Evolutionary conservation across 345 rosid species (phyloP).

Genomic region (Alliaria petiolata): DNA sequence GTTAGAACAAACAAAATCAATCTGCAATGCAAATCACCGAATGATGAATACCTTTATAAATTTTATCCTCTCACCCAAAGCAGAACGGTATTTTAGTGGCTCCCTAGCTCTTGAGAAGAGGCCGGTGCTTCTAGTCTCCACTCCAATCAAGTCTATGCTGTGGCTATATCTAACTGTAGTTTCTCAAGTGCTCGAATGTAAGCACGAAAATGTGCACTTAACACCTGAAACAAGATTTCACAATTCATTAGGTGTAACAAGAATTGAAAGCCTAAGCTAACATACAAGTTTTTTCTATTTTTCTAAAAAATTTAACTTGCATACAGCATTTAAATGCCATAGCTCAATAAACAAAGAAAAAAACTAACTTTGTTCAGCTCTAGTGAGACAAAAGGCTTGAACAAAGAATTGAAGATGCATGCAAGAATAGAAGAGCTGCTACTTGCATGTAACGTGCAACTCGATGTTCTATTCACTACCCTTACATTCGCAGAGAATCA

Average conservation of each 20-base stretch:
- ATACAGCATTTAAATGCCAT: not conserved
- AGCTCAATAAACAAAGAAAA: not conserved
- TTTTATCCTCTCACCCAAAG: constrained; percentile 86
- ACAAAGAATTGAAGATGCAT: no score
- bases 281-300: not conserved
- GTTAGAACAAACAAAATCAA: not conserved
- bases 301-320: constrained; percentile 15
- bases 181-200: constrained; percentile 96
- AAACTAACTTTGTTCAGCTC: no score
- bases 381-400: not conserved
- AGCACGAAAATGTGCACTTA: constrained; percentile 97
- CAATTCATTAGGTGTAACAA: constrained; percentile 9
- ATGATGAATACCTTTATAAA: constrained; percentile 68
- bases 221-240: constrained; percentile 56
- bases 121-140: constrained; percentile 83
- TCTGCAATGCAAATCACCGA: not conserved
- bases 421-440: not conserved
- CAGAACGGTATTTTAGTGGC: constrained; percentile 83
- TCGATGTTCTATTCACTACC: not conserved
- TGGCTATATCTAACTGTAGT: constrained; percentile 93
- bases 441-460: constrained; percentile 3
- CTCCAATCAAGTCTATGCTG: constrained; percentile 92
- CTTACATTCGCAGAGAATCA: not conserved
- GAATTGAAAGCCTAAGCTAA: not conserved
- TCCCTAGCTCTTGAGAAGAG: constrained; percentile 87